phyloP scores from a whole-genome alignment of 2,329 filamentous ascomycete species.

The Colletotrichum karsti region DNA sequence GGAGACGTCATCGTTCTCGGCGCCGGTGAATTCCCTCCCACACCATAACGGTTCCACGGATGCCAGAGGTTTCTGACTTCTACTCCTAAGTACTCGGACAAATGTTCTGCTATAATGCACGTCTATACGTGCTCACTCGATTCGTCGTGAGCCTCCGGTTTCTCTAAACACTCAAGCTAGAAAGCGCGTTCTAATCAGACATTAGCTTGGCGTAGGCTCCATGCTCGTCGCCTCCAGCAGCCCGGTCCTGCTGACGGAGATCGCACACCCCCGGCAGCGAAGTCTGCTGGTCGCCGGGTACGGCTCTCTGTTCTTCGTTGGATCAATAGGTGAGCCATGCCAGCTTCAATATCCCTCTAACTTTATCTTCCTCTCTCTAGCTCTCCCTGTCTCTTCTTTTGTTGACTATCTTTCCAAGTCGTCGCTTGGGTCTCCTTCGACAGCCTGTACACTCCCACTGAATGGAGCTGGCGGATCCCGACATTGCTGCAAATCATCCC shows the following conservation, averaged over 20 bases:
- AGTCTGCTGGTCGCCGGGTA: background rate
- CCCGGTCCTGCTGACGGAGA: background rate
- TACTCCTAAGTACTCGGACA: background rate
- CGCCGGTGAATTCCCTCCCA: background rate
- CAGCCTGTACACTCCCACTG: background rate
- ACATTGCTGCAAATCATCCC: constrained; percentile 54
- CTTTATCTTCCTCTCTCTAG: too few species aligned
- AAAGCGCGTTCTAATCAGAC: background rate
- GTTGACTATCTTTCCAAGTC: too few species aligned
- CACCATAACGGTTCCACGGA: background rate
- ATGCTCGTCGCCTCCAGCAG: background rate
- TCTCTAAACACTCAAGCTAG: too few species aligned
- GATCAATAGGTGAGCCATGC: background rate
- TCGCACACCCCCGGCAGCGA: background rate
- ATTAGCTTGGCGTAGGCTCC: background rate
- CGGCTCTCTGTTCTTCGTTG: background rate
- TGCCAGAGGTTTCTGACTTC: too few species aligned
- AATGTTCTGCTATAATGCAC: background rate
- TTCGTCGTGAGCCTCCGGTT: background rate
- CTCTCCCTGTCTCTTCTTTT: too few species aligned
- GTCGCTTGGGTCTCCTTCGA: constrained; percentile 1
- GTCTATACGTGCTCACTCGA: background rate
- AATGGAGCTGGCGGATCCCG: constrained; percentile 53
- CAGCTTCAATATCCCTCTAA: too few species aligned
- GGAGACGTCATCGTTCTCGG: background rate